Evolutionary conservation across 768 basidiomycete genomes (phyloP).

Genomic region (Suillus ampliporus): DNA sequence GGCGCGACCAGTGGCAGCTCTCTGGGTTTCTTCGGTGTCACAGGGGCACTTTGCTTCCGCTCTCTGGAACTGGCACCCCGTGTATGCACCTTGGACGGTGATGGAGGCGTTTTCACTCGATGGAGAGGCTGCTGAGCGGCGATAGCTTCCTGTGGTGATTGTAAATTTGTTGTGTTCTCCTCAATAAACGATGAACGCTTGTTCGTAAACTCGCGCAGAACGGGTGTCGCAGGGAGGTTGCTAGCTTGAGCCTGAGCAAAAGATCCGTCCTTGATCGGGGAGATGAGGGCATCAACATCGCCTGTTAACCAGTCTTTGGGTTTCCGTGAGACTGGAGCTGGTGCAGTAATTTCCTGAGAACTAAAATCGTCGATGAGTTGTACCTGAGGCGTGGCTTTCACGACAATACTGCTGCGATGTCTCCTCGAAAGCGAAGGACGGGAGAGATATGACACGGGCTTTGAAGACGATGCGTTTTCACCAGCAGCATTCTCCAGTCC

Average conservation of each 20-base stretch:
- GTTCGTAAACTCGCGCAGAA: conserved; percentile 72
- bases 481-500: conserved; percentile 24
- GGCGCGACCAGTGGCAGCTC: conserved; percentile 7
- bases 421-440: conserved; percentile 56
- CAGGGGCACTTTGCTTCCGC: conserved; percentile 26
- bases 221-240: conserved; percentile 43
- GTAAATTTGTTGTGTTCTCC: conserved; percentile 40
- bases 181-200: conserved; percentile 75
- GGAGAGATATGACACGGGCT: conserved; percentile 27
- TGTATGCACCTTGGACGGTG: conserved; percentile 24
- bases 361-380: conserved; percentile 23
- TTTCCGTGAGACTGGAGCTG: conserved; percentile 29
- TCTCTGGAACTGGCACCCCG: conserved; percentile 43
- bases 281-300: conserved; percentile 49
- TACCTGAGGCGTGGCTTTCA: conserved; percentile 41
- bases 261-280: conserved; percentile 24
- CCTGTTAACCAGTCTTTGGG: conserved; percentile 80
- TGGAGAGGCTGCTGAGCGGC: conserved; percentile 25
- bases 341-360: conserved; percentile 20
- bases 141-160: conserved; percentile 41
- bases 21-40: conserved; percentile 11
- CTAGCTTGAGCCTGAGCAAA: conserved; percentile 14
- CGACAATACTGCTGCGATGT: conserved; percentile 52
- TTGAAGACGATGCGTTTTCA: conserved; percentile 15
- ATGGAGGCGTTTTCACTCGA: conserved; percentile 21